Conservation (phyloP, 306 rosid species). For the Amphicarpaea edgeworthii region DNA sequence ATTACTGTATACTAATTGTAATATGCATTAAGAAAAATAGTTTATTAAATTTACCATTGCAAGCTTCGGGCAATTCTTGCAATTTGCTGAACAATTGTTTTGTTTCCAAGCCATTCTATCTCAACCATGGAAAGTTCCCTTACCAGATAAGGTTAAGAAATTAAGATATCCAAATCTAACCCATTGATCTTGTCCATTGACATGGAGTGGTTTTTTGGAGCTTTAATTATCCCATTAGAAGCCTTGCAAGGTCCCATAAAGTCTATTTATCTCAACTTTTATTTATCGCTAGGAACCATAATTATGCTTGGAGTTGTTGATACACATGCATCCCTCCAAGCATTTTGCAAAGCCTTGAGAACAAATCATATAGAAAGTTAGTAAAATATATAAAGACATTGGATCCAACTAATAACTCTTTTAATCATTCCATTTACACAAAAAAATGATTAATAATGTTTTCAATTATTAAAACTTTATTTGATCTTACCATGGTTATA, state of each 20-base stretch:
- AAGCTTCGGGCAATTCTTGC: no score
- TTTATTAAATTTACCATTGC: no score
- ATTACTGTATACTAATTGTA: no score
- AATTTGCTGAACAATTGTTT: no score
- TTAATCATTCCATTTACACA: no score
- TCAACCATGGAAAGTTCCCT: constrained; percentile 15
- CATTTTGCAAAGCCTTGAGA: no score
- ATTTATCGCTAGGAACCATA: not conserved
- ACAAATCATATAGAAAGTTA: no score
- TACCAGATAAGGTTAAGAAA: constrained; percentile 9
- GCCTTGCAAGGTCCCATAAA: constrained; percentile 28
- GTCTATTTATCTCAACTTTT: not conserved
- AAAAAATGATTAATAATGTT: no score
- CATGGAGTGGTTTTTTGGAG: not conserved
- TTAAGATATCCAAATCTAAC: constrained; percentile 18
- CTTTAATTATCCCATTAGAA: constrained; percentile 8
- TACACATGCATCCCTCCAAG: constrained; percentile 3
- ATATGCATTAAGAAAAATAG: no score
- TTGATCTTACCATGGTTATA: not conserved
- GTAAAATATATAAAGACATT: no score
- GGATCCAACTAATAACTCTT: no score
- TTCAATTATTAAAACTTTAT: not conserved
- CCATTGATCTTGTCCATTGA: constrained; percentile 18
- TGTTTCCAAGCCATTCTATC: no score
- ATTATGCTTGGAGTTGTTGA: constrained; percentile 27